phyloP scores from a whole-genome alignment of 2,329 filamentous ascomycete genomes.

The Zymoseptoria crescenta region DNA sequence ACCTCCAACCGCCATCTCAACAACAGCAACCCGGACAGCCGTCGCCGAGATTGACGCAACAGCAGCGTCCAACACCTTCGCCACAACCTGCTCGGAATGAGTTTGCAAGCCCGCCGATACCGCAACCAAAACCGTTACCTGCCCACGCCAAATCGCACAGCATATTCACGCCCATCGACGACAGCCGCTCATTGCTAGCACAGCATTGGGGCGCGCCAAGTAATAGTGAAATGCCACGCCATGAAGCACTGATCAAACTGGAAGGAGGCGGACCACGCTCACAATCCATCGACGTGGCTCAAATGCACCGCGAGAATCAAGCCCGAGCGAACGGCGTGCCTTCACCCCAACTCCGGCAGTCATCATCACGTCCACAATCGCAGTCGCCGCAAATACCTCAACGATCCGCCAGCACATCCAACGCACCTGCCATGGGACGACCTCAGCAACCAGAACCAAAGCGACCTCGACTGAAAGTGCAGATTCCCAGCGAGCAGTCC shows the following conservation, averaged over 20 bases:
- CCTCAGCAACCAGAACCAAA: slow-evolving; percentile 62
- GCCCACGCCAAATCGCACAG: slow-evolving; percentile 64
- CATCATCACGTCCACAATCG: slow-evolving; percentile 24
- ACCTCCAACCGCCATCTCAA: slow-evolving; percentile 29
- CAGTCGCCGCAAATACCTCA: slow-evolving; percentile 30
- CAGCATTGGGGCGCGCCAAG: slow-evolving; percentile 62
- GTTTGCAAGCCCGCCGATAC: slow-evolving; percentile 48
- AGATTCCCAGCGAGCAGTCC: slow-evolving; percentile 87
- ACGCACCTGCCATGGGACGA: slow-evolving; percentile 62
- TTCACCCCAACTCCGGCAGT: slow-evolving; percentile 35
- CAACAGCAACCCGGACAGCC: slow-evolving; percentile 27
- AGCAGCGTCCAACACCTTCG: slow-evolving; percentile 33
- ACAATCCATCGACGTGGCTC: slow-evolving; percentile 57
- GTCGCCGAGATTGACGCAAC: slow-evolving; percentile 29
- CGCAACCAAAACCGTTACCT: slow-evolving; percentile 56
- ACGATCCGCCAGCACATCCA: slow-evolving; percentile 51
- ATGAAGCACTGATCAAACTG: slow-evolving; percentile 37
- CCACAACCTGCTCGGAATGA: slow-evolving; percentile 45
- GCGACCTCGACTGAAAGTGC: slow-evolving; percentile 79
- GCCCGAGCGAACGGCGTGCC: slow-evolving; percentile 38
- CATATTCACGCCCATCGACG: slow-evolving; percentile 96
- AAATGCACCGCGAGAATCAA: slow-evolving; percentile 43
- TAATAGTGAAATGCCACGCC: slow-evolving; percentile 40
- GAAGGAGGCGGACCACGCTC: slow-evolving; percentile 44
- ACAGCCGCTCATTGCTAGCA: slow-evolving; percentile 78